Evolutionary conservation across 148 eudicot species (phyloP).

Genomic region (Arbutus unedo): DNA sequence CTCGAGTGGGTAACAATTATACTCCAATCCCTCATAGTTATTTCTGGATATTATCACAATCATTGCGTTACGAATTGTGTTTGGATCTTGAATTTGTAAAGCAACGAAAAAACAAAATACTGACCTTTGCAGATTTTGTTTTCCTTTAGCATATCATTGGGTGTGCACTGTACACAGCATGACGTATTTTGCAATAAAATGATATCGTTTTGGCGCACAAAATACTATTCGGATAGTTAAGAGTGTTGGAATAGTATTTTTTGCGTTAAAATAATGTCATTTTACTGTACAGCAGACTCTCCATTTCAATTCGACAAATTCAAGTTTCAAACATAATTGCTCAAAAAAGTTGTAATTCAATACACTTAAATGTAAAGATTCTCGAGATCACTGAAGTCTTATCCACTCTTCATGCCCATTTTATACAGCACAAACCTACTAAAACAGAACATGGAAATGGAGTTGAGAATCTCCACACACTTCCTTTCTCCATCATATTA

Average conservation of each 20-base stretch:
- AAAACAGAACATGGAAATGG: conserved; percentile 4
- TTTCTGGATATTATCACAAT: not conserved
- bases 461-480: not conserved
- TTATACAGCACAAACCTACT: not conserved
- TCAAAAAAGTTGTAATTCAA: too few species aligned
- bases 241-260: too few species aligned
- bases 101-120: too few species aligned
- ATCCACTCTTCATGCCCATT: not conserved
- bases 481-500: not conserved
- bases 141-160: not conserved
- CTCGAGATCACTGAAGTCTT: too few species aligned
- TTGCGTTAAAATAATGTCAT: too few species aligned
- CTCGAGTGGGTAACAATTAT: not conserved
- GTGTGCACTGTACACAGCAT: too few species aligned
- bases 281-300: too few species aligned
- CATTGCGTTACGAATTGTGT: not conserved
- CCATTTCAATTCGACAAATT: not conserved
- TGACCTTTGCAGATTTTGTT: not conserved
- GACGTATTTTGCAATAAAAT: too few species aligned
- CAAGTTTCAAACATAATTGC: not conserved
- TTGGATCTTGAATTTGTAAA: not conserved
- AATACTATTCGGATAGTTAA: too few species aligned
- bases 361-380: too few species aligned
- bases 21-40: not conserved
- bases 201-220: too few species aligned